Evolutionary conservation across 2,329 filamentous ascomycete genomes (phyloP).

Genomic region (Berkeleyomyces rouxiae): DNA sequence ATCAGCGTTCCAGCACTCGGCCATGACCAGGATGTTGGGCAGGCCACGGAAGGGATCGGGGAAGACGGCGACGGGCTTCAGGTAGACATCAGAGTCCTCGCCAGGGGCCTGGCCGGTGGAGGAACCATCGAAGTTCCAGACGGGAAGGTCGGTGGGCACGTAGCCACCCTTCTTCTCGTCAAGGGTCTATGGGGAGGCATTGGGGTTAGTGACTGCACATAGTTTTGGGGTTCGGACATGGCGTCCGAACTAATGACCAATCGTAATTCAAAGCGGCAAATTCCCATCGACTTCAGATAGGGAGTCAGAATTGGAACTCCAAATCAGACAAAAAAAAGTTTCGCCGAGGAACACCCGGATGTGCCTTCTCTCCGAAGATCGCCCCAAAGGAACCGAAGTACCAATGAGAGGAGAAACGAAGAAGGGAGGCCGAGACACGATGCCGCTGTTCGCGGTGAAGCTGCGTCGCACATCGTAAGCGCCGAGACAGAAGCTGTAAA

Average conservation of each 20-base stretch:
- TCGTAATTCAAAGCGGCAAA: neutral
- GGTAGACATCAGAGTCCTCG: slow-evolving; percentile 95
- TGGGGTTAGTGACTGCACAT: neutral
- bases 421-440: neutral
- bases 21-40: slow-evolving; percentile 86
- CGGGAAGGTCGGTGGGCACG: slow-evolving; percentile 35
- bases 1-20: slow-evolving; percentile 87
- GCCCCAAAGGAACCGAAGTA: neutral
- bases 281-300: neutral
- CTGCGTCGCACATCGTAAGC: neutral
- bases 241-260: slow-evolving; percentile 4
- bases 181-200: slow-evolving; percentile 27
- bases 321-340: neutral
- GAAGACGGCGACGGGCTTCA: slow-evolving; percentile 76
- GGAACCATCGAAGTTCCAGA: slow-evolving; percentile 53
- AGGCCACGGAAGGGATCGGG: slow-evolving; percentile 79
- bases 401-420: neutral
- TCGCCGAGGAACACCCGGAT: slow-evolving; percentile 3
- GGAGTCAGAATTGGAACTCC: neutral
- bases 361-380: neutral
- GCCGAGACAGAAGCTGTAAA: neutral
- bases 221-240: neutral
- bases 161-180: slow-evolving; percentile 27
- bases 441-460: neutral
- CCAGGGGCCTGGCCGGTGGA: slow-evolving; percentile 84